Evolutionary conservation across 2,329 filamentous ascomycete species (phyloP).

Genomic region (Mycocentrospora acerina): DNA sequence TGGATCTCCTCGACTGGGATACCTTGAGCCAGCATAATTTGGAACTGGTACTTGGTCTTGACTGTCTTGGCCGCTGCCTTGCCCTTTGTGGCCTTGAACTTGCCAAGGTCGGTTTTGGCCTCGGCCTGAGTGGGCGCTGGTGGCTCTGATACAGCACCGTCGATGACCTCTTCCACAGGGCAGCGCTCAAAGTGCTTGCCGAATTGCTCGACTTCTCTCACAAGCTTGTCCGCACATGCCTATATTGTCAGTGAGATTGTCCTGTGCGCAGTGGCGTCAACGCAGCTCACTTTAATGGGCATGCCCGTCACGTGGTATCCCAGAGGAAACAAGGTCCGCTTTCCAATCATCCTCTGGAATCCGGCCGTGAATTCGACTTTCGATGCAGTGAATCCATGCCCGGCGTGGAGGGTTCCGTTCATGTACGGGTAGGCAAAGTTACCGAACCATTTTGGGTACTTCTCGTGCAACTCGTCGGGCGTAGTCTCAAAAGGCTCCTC

Average conservation of each 20-base stretch:
- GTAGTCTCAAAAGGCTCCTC: constrained; percentile 78
- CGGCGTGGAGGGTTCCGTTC: constrained; percentile 68
- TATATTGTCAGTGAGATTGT: constrained; percentile 3
- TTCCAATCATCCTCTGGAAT: constrained; percentile 87
- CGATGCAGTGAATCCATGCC: constrained; percentile 86
- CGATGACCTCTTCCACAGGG: constrained; percentile 39
- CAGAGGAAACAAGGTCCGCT: constrained; percentile 82
- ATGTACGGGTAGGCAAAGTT: constrained; percentile 65
- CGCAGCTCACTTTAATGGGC: constrained; percentile 66
- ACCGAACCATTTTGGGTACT: constrained; percentile 89
- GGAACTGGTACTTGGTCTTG: constrained; percentile 94
- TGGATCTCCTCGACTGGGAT: constrained; percentile 88
- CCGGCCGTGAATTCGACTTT: constrained; percentile 93
- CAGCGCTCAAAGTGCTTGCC: constrained; percentile 83
- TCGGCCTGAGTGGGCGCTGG: constrained; percentile 64
- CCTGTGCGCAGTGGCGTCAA: too few species aligned
- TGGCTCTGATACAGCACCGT: constrained; percentile 51
- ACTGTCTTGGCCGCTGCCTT: constrained; percentile 88
- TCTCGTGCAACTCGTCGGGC: constrained; percentile 72
- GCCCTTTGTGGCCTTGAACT: constrained; percentile 76
- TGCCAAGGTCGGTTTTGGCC: constrained; percentile 79
- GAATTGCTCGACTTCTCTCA: constrained; percentile 85
- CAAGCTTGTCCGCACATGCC: constrained; percentile 91
- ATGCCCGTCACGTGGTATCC: constrained; percentile 97
- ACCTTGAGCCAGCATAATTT: constrained; percentile 90